A percentile compares a stretch with the other conserved stretches of the same genome.
phyloP scores from a whole-genome alignment of 768 basidiomycete genomes.

The Lactarius tabidus region DNA sequence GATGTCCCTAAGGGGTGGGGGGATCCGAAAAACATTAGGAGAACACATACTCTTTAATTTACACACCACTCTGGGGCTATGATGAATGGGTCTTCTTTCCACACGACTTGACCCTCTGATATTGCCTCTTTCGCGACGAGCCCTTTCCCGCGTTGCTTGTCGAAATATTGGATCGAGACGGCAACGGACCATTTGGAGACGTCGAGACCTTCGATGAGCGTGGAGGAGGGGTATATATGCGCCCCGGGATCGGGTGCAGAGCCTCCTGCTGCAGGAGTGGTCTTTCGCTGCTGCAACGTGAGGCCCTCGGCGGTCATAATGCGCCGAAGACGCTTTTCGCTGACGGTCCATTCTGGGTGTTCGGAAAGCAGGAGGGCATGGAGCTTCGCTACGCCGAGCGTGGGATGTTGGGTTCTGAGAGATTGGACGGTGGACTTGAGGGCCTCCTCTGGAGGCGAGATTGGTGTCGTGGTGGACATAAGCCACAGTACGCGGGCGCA shows the following conservation, averaged over 20 bases:
- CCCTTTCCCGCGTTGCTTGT: slow-evolving; percentile 74
- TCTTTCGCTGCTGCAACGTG: slow-evolving; percentile 33
- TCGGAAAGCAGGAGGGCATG: slow-evolving; percentile 55
- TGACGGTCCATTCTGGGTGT: slow-evolving; percentile 70
- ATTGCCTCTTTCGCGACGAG: slow-evolving; percentile 69
- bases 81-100: slow-evolving; percentile 82
- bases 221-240: slow-evolving; percentile 53
- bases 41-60: neutral
- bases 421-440: slow-evolving; percentile 52
- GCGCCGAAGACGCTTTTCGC: slow-evolving; percentile 79
- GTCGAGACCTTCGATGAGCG: slow-evolving; percentile 60
- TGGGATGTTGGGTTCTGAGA: slow-evolving; percentile 55
- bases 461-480: neutral
- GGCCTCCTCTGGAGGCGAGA: slow-evolving; percentile 54
- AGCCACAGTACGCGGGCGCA: neutral
- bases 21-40: neutral
- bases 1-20: slow-evolving; percentile 70
- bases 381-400: slow-evolving; percentile 68
- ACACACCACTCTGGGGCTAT: slow-evolving; percentile 77
- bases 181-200: slow-evolving; percentile 58
- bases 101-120: slow-evolving; percentile 66
- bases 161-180: slow-evolving; percentile 58
- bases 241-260: slow-evolving; percentile 46
- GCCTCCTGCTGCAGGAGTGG: slow-evolving; percentile 14
- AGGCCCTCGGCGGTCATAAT: slow-evolving; percentile 59